phyloP scores from a whole-genome alignment of 257 asterid species.

The Nicotiana sylvestris region DNA sequence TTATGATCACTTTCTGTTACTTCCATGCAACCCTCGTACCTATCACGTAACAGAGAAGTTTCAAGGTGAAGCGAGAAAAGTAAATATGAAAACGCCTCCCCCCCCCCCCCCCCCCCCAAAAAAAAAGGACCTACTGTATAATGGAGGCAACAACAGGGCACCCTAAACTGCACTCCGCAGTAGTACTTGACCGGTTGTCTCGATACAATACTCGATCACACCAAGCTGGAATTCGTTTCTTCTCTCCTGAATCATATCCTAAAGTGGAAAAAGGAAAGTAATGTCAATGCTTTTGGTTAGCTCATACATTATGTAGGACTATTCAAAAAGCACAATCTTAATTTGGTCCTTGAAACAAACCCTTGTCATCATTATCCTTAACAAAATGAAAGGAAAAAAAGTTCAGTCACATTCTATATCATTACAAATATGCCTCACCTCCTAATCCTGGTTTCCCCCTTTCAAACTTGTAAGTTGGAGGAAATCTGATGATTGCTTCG shows the following conservation, averaged over 20 bases:
- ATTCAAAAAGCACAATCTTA: not conserved
- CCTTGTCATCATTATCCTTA: not conserved
- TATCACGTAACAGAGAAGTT: slow-evolving; percentile 16
- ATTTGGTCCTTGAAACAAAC: not conserved
- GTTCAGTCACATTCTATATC: not conserved
- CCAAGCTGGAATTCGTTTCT: slow-evolving; percentile 97
- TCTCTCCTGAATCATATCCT: slow-evolving; percentile 99
- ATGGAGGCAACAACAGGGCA: slow-evolving; percentile 88
- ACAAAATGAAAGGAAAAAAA: not conserved
- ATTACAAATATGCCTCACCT: slow-evolving; percentile 39
- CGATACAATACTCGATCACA: slow-evolving; percentile 83
- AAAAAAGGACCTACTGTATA: slow-evolving; percentile 47
- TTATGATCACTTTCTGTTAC: slow-evolving; percentile 95
- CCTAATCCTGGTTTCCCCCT: slow-evolving; percentile 89
- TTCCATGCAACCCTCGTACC: slow-evolving; percentile 94
- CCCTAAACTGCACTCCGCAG: slow-evolving; percentile 68
- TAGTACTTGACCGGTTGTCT: slow-evolving; percentile 65
- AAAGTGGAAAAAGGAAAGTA: slow-evolving; percentile 1
- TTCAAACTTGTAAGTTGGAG: slow-evolving; percentile 94
- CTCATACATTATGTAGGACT: not conserved
- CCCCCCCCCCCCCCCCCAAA: too few species aligned
- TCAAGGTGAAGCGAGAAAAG: not conserved
- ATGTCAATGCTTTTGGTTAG: not conserved
- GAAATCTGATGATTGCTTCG: slow-evolving; percentile 81
- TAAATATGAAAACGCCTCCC: too few species aligned